Conservation (phyloP, 768 basidiomycete genomes). For the Sutorius australiensis region DNA sequence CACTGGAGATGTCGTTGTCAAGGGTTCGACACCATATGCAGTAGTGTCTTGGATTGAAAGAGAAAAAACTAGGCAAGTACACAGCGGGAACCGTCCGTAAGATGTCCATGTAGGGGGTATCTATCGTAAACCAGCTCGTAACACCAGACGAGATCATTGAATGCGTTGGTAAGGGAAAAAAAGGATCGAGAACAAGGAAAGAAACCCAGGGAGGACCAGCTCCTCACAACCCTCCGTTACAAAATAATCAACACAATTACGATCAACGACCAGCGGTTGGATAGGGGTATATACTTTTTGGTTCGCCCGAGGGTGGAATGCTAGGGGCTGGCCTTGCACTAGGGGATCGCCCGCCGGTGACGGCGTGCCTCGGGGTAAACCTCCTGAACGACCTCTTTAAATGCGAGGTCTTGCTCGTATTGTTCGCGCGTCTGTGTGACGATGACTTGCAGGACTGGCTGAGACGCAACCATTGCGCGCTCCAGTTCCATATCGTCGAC, state of each 20-base stretch:
- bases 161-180: not conserved
- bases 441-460: constrained; percentile 32
- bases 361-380: constrained; percentile 27
- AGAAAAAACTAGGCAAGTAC: not conserved
- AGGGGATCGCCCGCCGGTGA: constrained; percentile 12
- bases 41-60: not conserved
- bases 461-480: constrained; percentile 2
- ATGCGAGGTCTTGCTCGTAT: constrained; percentile 32
- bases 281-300: constrained; percentile 14
- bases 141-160: not conserved
- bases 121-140: constrained; percentile 1
- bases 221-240: constrained; percentile 14
- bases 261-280: not conserved
- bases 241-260: constrained; percentile 22
- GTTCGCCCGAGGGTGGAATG: not conserved
- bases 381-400: constrained; percentile 28
- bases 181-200: not conserved
- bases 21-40: not conserved
- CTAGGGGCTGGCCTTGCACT: not conserved
- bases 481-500: constrained; percentile 26
- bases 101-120: not conserved
- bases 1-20: not conserved
- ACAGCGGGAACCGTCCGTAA: constrained; percentile 1
- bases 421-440: constrained; percentile 33
- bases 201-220: constrained; percentile 14